These are phyloP conservation scores for Hortiboletus campestris DNA, from an alignment of 768 basidiomycete species.

Conservation along the genomic window DNA sequence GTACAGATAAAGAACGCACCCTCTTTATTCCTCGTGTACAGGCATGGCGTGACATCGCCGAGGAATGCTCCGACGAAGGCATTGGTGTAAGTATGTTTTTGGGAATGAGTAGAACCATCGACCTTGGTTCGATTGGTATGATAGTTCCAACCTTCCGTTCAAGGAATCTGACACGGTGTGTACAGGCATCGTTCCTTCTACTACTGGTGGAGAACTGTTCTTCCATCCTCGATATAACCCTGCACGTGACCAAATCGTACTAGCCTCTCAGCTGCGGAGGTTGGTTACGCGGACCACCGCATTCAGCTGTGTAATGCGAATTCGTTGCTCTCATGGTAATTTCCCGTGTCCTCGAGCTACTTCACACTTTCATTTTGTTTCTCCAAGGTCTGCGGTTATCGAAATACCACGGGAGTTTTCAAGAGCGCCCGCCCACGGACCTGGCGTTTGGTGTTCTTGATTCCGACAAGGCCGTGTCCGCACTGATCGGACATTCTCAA, in stretches of 20 bases:
- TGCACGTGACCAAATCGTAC: slow-evolving; percentile 55
- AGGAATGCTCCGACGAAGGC: slow-evolving; percentile 86
- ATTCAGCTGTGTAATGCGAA: slow-evolving; percentile 76
- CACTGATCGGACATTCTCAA: slow-evolving; percentile 69
- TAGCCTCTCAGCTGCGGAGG: slow-evolving; percentile 76
- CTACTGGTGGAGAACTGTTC: slow-evolving; percentile 88
- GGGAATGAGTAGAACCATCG: slow-evolving; percentile 74
- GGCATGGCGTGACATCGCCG: slow-evolving; percentile 79
- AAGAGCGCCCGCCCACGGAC: slow-evolving; percentile 64
- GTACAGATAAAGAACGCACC: slow-evolving; percentile 81
- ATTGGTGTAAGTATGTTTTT: slow-evolving; percentile 90
- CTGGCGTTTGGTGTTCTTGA: slow-evolving; percentile 78
- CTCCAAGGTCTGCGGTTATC: slow-evolving; percentile 58
- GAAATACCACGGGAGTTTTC: slow-evolving; percentile 72
- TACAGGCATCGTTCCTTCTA: slow-evolving; percentile 59
- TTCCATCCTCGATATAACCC: slow-evolving; percentile 89
- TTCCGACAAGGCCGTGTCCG: slow-evolving; percentile 76
- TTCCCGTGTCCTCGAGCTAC: background rate
- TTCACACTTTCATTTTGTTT: slow-evolving; percentile 9
- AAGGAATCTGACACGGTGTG: slow-evolving; percentile 3
- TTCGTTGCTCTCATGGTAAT: slow-evolving; percentile 84
- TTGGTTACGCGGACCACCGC: slow-evolving; percentile 67
- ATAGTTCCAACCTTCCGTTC: slow-evolving; percentile 4
- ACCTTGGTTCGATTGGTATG: slow-evolving; percentile 83
- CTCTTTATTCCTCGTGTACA: slow-evolving; percentile 79